These are phyloP conservation scores for Exophiala dermatitidis DNA, from an alignment of 2,329 filamentous ascomycete genomes.

Conservation along the genomic window DNA sequence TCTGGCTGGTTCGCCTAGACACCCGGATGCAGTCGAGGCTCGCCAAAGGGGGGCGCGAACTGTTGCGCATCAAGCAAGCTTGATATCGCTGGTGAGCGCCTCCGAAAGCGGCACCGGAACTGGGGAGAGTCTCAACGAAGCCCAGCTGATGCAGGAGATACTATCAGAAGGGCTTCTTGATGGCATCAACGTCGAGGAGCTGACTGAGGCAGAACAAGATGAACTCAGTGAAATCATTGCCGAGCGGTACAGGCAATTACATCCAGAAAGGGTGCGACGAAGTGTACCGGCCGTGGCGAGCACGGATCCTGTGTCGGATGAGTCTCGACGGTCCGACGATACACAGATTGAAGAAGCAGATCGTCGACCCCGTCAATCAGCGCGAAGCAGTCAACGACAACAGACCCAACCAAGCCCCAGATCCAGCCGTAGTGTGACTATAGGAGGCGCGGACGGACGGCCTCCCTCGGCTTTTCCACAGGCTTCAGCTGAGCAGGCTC, in stretches of 20 bases:
- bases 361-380: constrained; percentile 31
- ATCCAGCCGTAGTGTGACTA: constrained; percentile 13
- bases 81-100: constrained; percentile 74
- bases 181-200: constrained; percentile 79
- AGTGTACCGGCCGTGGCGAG: constrained; percentile 33
- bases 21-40: constrained; percentile 29
- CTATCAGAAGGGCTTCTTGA: constrained; percentile 80
- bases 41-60: constrained; percentile 44
- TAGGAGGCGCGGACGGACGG: constrained; percentile 4
- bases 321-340: constrained; percentile 31
- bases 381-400: constrained; percentile 17
- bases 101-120: constrained; percentile 47
- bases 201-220: constrained; percentile 77
- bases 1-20: constrained; percentile 20
- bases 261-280: constrained; percentile 49
- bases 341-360: constrained; percentile 36
- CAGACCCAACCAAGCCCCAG: constrained; percentile 19
- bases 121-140: constrained; percentile 67
- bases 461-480: constrained; percentile 15
- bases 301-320: constrained; percentile 25
- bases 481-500: constrained; percentile 8
- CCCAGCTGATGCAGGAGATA: constrained; percentile 83
- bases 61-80: constrained; percentile 81
- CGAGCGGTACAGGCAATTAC: constrained; percentile 73
- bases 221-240: constrained; percentile 86